These are phyloP conservation scores for Termitomyces sp. DNA, from an alignment of 768 basidiomycete genomes.

Conservation along the genomic window DNA sequence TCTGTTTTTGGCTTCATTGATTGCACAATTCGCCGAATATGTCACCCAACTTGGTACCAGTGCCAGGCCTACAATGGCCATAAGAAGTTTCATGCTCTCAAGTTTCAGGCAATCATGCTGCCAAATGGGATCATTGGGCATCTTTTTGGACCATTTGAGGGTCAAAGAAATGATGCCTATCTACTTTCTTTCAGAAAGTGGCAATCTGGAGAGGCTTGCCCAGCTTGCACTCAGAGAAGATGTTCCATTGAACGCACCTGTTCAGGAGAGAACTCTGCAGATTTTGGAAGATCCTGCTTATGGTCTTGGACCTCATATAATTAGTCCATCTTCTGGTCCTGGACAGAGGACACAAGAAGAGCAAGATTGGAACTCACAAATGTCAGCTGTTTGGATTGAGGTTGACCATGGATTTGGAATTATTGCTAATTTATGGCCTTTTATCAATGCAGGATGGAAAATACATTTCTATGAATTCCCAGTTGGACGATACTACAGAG, in stretches of 20 bases:
- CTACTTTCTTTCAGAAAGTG: neutral
- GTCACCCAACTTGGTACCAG: too few species aligned
- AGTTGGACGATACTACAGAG: slow-evolving; percentile 20
- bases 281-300: slow-evolving; percentile 23
- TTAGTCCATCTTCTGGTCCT: slow-evolving; percentile 16
- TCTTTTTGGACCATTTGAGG: neutral
- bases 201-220: neutral
- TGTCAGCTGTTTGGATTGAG: slow-evolving; percentile 17
- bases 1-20: too few species aligned
- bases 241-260: neutral
- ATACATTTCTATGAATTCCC: slow-evolving; percentile 15
- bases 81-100: neutral
- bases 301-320: slow-evolving; percentile 11
- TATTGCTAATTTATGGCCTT: slow-evolving; percentile 16
- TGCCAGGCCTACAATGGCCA: too few species aligned
- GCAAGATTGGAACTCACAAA: slow-evolving; percentile 18
- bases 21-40: too few species aligned
- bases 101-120: slow-evolving; percentile 3
- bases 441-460: slow-evolving; percentile 16
- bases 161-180: neutral
- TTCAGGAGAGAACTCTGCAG: slow-evolving; percentile 10
- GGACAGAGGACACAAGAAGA: slow-evolving; percentile 14
- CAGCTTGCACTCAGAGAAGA: neutral
- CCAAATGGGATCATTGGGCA: slow-evolving; percentile 2
- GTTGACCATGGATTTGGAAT: slow-evolving; percentile 24